Percentiles rank a stretch among this genome's conserved stretches.
Conservation (phyloP, 2,329 filamentous ascomycete genomes). For the Exophiala viscosa region DNA sequence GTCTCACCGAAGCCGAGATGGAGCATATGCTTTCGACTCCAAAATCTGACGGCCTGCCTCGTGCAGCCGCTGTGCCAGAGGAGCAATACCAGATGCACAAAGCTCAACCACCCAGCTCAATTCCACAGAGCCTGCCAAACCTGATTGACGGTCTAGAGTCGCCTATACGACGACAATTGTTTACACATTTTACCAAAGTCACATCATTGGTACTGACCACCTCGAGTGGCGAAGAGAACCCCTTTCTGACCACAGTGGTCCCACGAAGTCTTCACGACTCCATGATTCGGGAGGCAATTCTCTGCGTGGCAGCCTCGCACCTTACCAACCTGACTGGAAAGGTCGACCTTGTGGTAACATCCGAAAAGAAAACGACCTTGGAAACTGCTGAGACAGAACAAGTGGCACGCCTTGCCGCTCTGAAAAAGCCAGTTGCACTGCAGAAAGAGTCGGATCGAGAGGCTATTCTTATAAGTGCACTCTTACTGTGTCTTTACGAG, state of each 20-base stretch:
- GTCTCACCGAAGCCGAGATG: too few species aligned
- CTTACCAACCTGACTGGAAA: neutral
- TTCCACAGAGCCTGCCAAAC: neutral
- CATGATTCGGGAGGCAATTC: neutral
- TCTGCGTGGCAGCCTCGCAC: neutral
- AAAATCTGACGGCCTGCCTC: too few species aligned
- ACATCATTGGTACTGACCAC: neutral
- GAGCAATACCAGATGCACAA: too few species aligned
- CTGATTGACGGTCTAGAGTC: neutral
- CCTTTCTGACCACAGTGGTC: neutral
- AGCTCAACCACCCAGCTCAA: too few species aligned
- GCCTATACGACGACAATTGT: neutral
- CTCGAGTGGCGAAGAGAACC: neutral
- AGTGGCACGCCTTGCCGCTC: neutral
- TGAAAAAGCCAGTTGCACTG: neutral
- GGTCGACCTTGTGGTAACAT: too few species aligned
- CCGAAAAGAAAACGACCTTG: too few species aligned
- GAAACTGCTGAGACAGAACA: neutral
- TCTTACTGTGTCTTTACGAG: neutral
- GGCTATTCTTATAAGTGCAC: neutral
- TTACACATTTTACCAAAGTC: neutral
- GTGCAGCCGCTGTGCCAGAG: too few species aligned
- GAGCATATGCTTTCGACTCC: too few species aligned
- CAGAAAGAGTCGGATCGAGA: neutral
- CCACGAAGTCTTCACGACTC: neutral